Evolutionary conservation across 495 filamentous ascomycete species (phyloP), one percentile per base, ranked within the genome.

Genomic region (Penicillium alfredii): DNA sequence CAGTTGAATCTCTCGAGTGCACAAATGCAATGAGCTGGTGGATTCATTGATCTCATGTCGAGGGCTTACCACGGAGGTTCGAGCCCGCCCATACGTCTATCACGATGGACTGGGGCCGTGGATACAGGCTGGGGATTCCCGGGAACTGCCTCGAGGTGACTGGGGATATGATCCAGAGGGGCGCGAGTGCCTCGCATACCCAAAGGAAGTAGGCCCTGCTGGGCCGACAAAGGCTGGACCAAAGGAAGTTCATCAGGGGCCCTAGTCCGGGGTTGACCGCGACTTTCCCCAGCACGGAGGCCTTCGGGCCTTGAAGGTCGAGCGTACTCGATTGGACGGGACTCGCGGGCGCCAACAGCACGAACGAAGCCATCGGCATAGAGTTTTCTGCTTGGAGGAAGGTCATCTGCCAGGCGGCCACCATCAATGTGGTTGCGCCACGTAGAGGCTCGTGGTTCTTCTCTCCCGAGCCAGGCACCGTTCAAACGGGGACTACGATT

Each of bases 291-390:
- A 18, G 27, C 39, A 51, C 40, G 49, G 15, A 42, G 50, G 6
- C 34, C 12, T n/a, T n/a, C n/a, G n/a, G n/a, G n/a, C n/a, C n/a
- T n/a, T n/a, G n/a, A n/a, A n/a, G n/a, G n/a, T n/a, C n/a, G n/a
- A 6, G 38, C 29, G 29, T 58, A 52, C 17, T 55, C 53, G 34
- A 42, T 29, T 23, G 55, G 49, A 32, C 32, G 35, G 21, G 49
- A 40, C 23, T 61, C 58, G 27, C 43, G 51, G 14, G 48, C 34
- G 40, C 59, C 60, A 52, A 68, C 42, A 19, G 49, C 48, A 37
- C 60, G 64, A 35, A 66, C 53, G 38, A 68, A 66, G 37, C 45
- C 60, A 38, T 64, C 56, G 6, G 64, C 62, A 44, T 68, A 64
- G 11, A 55, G 38, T 15, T 48, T 53, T 16, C 53, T 55, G 19